Evolutionary conservation across 495 filamentous ascomycete genomes (phyloP).

Genomic region (Penicillium lividum): DNA sequence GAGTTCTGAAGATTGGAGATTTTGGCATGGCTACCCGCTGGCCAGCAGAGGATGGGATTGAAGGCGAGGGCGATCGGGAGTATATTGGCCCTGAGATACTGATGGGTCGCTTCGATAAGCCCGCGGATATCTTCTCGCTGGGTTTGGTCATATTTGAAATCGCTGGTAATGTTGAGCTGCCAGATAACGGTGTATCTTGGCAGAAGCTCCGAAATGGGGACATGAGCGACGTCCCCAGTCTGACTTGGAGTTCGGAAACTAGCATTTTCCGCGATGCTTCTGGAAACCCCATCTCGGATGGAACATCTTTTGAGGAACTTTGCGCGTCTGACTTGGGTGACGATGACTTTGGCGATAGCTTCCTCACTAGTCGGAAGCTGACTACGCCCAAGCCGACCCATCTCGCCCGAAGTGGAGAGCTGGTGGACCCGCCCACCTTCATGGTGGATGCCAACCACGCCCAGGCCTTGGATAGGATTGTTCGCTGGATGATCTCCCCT

Average conservation of each 20-base stretch:
- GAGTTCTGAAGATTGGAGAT: constrained; percentile 90
- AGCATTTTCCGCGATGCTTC: constrained; percentile 72
- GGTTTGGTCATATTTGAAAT: constrained; percentile 93
- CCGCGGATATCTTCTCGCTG: constrained; percentile 89
- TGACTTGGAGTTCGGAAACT: constrained; percentile 75
- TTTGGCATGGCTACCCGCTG: constrained; percentile 87
- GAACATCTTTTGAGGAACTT: constrained; percentile 51
- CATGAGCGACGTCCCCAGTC: constrained; percentile 77
- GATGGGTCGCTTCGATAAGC: constrained; percentile 78
- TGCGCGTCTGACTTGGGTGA: constrained; percentile 52
- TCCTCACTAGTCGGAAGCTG: constrained; percentile 30
- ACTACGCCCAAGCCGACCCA: constrained; percentile 27
- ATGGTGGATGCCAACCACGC: constrained; percentile 73
- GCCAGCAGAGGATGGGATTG: constrained; percentile 73
- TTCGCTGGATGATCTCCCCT: constrained; percentile 84
- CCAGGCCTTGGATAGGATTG: constrained; percentile 78
- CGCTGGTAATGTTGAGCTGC: constrained; percentile 85
- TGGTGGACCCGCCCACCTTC: constrained; percentile 76
- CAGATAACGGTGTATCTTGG: constrained; percentile 90
- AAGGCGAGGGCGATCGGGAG: constrained; percentile 91
- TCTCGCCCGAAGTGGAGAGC: constrained; percentile 59
- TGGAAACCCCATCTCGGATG: constrained; percentile 61
- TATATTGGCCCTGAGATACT: constrained; percentile 95
- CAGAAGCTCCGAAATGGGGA: constrained; percentile 83
- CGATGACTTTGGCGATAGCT: constrained; percentile 41